Evolutionary conservation across 805 yeast genomes (phyloP), one percentile per base, ranked within the genome.

Genomic region (Alloascoidea hylecoeti): DNA sequence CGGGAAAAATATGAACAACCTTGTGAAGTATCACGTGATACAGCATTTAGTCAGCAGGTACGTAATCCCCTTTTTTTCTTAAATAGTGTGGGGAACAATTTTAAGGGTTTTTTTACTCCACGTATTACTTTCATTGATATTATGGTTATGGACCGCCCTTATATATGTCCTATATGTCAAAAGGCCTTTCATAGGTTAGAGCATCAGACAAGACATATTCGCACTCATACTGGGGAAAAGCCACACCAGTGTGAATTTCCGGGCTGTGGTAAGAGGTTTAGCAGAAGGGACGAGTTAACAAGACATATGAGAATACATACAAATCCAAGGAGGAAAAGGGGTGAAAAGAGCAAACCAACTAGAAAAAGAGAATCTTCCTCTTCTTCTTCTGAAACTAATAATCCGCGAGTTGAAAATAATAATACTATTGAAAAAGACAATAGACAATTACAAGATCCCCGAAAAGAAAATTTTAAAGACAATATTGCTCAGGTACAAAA

Each of bases 221-320:
- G 83, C 45, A 78, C 82, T 4, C 95, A 85, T 53, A 78, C 85
- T 0, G 86, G 86, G n/a, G 85, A 76, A 49, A 78, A 77, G 46
- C 86, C 86, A 5, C 78, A 72, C 50, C 58, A 59, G 40, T 78
- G 85, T 52, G 53, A 61, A 13, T 76, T 80, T 76, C 57, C 59
- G 0, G 66, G 63, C 15, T 85, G 96, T 55, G 73, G 72, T 0
- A 74, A 78, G 48, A 49, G 68, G 3, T 85, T 85, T 52, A 72
- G 78, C 14, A 86, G 88, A 15, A 72, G 83, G 50, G 74, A 84
- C 33, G 88, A 85, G 50, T 74, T 85, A 75, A 74, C 79, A 3
- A 64, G 96, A 43, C 96, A 85, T 55, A 68, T 72, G 44, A 72
- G 74, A 50, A 65, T 82, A 34, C 95, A 85, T 41, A 42, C 59